A percentile compares a stretch with the other conserved stretches of the same genome.
Evolutionary conservation across 345 rosid species (phyloP).

Genomic region (Populus ilicifolia): DNA sequence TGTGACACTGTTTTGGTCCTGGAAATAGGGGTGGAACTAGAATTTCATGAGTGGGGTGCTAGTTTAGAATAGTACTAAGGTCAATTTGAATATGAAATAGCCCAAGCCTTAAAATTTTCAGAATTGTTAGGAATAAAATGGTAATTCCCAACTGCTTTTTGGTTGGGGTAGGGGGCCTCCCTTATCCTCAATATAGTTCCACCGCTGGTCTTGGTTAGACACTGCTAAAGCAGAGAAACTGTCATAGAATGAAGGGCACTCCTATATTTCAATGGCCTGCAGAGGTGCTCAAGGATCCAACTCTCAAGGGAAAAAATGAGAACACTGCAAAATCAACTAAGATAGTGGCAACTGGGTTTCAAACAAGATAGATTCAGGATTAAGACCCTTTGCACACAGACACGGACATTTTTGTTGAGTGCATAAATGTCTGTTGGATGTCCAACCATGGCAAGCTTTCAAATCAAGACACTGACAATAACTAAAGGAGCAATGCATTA

Average conservation of each 20-base stretch:
- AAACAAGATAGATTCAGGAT: background rate
- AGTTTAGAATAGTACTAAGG: background rate
- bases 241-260: background rate
- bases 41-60: background rate
- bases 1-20: background rate
- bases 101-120: background rate
- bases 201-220: background rate
- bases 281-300: background rate
- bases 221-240: background rate
- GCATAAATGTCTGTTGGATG: background rate
- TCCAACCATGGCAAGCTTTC: background rate
- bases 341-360: background rate
- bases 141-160: background rate
- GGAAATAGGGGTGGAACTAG: background rate
- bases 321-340: background rate
- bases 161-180: background rate
- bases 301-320: background rate
- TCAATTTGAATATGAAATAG: background rate
- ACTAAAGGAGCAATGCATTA: background rate
- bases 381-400: background rate
- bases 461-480: background rate
- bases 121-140: background rate
- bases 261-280: background rate
- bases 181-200: background rate
- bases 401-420: background rate